Evolutionary conservation across 2,329 filamentous ascomycete genomes (phyloP), one percentile per base, ranked within the genome.

Genomic region (Neonectria neomacrospora): DNA sequence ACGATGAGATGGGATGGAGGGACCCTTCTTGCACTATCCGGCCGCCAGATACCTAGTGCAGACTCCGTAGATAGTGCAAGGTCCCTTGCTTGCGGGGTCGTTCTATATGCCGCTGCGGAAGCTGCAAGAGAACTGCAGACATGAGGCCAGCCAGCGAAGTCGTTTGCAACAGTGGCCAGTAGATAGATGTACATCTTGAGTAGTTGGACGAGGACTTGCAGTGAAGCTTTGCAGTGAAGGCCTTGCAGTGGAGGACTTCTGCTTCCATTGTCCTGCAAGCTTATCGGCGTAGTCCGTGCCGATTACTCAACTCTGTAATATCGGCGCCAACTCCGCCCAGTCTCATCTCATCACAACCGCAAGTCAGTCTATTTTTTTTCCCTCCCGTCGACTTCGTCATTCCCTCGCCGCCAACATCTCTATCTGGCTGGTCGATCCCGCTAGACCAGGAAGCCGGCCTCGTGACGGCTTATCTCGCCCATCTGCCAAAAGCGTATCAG

Each of bases 381-480:
- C n/a, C n/a, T n/a, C 34, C n/a, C 34, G 34, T 37, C 34, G 12
- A 37, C 6, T 37, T 57, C 44, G 32, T 58, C 37, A 37, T 26
- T 28, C 3, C 41, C 7, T 26, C 39, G 7, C 42, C 20, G 20
- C 42, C 30, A 9, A 22, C 34, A 18, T 56, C 34, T 54, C 47
- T 45, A 20, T 52, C 41, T 32, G 16, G 45, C 3, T 48, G 16
- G 54, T 34, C 59, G 54, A 65, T 62, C 37, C 55, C 59, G 55
- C 60, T 55, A 65, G 51, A 23, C 18, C 5, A 22, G 23, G 34
- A 54, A 55, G 34, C 26, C 9, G 45, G 6, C 47, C 58, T 53
- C 60, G 63, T 63, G 59, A 60, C 55, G 50, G 55, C 60, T 65
- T 65, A 65, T 62, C 63, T 64, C 28, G 41, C 34, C 50, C 39